phyloP scores from a whole-genome alignment of 176 grass and related monocot genomes.

The Hyparrhenia diplandra region DNA sequence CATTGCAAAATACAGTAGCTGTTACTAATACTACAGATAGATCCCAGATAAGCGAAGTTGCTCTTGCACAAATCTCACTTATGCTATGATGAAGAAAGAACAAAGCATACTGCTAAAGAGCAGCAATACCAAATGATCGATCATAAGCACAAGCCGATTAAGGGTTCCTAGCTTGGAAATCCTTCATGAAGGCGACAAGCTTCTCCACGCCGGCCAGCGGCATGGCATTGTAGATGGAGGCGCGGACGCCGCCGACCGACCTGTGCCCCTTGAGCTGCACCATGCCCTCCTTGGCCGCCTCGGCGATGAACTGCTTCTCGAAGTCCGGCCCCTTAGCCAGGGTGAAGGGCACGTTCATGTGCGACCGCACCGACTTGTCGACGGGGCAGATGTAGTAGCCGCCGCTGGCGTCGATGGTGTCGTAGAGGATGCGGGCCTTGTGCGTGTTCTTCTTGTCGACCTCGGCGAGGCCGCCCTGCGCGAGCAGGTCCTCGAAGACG shows the following conservation, averaged over 20 bases:
- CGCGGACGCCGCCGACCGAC: slow-evolving; percentile 77
- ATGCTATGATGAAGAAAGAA: slow-evolving; percentile 15
- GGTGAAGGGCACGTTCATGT: slow-evolving; percentile 94
- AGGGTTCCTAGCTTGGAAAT: slow-evolving; percentile 93
- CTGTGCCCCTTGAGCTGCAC: slow-evolving; percentile 98
- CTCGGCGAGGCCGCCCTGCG: slow-evolving; percentile 73
- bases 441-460: slow-evolving; percentile 83
- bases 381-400: slow-evolving; percentile 86
- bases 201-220: slow-evolving; percentile 80
- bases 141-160: slow-evolving; percentile 22
- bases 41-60: not conserved
- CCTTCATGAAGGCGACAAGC: slow-evolving; percentile 94
- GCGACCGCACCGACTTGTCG: slow-evolving; percentile 75
- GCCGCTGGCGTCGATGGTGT: slow-evolving; percentile 75
- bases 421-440: slow-evolving; percentile 79
- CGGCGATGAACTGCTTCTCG: slow-evolving; percentile 92
- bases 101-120: slow-evolving; percentile 16
- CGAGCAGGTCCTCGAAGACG: slow-evolving; percentile 87
- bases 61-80: slow-evolving; percentile 19
- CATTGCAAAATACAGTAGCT: not conserved
- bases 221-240: slow-evolving; percentile 99
- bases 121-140: not conserved
- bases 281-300: slow-evolving; percentile 92
- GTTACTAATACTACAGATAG: slow-evolving; percentile 18
- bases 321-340: slow-evolving; percentile 57